Base-by-base conservation (phyloP, 306 rosid genomes). In the Urtica urens region DNA sequence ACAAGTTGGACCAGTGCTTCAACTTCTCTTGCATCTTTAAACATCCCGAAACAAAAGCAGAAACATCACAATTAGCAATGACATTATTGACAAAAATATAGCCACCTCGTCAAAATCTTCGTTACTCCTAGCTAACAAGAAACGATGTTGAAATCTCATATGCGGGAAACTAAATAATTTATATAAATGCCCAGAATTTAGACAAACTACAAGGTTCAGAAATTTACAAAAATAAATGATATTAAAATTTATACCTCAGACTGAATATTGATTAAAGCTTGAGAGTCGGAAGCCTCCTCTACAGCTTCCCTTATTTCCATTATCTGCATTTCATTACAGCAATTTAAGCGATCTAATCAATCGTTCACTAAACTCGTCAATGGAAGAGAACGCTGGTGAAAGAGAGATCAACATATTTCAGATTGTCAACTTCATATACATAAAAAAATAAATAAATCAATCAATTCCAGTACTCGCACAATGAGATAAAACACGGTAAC, bases 301-400 rank as follows among this genome's bases (percentile, higher is more conserved):
- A 90, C 96, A 19, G 66, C 92, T 75, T 82, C 95, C 76, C 96
- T 71, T 72, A 85, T 77, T 79, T 90, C 99, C 85, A 90, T 26
- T 38, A 90, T 82, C 99, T 85, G 87, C 65, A 54, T 54, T 47
- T 53, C 49, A 59, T 31, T 29, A n/a, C n/a, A n/a, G n/a, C n/a
- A n/a, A n/a, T n/a, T n/a, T n/a, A n/a, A 44, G 27, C 27, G 11
- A 1, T 22, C 26, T 21, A 4, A 8, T 44, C n/a, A 21, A 29
- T n/a, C 23, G 12, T 9, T 20, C n/a, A 44, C 29, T 44, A 21
- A 43, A 43, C 26, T 6, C 26, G 22, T 18, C 21, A 0, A 11
- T 43, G 25, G 48, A n/a, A 0, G 27, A 43, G 25, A 43, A 8
- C 25, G n/a, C n/a, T n/a, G n/a, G n/a, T n/a, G n/a, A n/a, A n/a